phyloP scores from a whole-genome alignment of 495 filamentous ascomycete species.

The Lasiosphaeria hispida region DNA sequence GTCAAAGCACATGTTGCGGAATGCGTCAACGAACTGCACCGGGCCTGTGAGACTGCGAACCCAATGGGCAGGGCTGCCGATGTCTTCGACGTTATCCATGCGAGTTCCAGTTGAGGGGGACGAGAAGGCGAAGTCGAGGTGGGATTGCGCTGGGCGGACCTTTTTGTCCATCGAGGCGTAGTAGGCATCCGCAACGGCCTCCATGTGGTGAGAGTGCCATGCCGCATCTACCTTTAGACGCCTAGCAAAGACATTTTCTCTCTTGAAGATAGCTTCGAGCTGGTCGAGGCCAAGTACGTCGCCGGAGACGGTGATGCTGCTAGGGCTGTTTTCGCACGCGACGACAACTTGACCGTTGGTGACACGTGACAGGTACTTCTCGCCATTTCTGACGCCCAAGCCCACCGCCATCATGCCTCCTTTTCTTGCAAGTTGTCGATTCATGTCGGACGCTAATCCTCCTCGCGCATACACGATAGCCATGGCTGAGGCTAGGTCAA shows the following conservation, averaged over 20 bases:
- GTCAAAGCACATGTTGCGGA: constrained; percentile 32
- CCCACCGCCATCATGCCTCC: constrained; percentile 49
- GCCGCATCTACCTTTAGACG: constrained; percentile 39
- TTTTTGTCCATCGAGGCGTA: constrained; percentile 26
- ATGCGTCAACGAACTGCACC: constrained; percentile 44
- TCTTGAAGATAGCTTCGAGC: constrained; percentile 26
- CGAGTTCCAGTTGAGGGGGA: constrained; percentile 24
- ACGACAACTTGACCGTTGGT: constrained; percentile 29
- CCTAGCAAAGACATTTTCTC: constrained; percentile 33
- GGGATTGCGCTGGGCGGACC: constrained; percentile 18
- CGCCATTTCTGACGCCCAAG: constrained; percentile 23
- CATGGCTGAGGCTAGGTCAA: constrained; percentile 45
- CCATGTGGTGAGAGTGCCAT: constrained; percentile 49
- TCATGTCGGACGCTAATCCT: constrained; percentile 18
- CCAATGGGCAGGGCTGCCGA: constrained; percentile 41
- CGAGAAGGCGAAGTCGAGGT: constrained; percentile 23
- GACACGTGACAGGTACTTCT: constrained; percentile 27
- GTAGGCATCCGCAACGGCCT: constrained; percentile 37
- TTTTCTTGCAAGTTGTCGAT: constrained; percentile 24
- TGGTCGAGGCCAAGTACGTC: constrained; percentile 35
- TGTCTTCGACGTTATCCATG: constrained; percentile 21
- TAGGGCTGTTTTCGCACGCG: constrained; percentile 50
- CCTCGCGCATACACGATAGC: constrained; percentile 43
- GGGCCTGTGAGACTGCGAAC: constrained; percentile 42
- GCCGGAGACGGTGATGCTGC: constrained; percentile 47